Percentiles rank a stretch among this genome's conserved stretches.
phyloP scores from a whole-genome alignment of 192 early-diverging fungal species.

The Podila epicladia region DNA sequence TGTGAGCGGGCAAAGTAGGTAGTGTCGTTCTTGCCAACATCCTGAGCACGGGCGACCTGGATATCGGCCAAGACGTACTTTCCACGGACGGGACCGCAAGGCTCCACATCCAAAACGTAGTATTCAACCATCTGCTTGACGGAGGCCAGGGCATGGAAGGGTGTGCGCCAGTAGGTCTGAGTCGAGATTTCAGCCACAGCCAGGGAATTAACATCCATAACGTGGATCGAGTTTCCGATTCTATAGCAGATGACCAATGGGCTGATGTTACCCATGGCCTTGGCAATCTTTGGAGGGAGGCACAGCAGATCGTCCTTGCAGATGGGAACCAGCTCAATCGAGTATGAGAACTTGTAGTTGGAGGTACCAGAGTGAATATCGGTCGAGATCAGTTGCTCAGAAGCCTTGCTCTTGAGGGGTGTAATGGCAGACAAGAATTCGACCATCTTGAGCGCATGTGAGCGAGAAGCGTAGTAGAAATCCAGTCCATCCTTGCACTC shows the following conservation, averaged over 20 bases:
- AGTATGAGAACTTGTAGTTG: conserved; percentile 98
- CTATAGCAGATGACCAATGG: conserved; percentile 87
- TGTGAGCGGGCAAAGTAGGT: conserved; percentile 91
- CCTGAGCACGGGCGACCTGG: conserved; percentile 81
- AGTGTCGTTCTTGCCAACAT: conserved; percentile 87
- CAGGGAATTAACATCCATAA: conserved; percentile 91
- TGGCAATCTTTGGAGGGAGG: conserved; percentile 87
- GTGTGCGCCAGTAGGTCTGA: conserved; percentile 84
- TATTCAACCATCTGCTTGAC: conserved; percentile 89
- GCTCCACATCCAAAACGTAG: conserved; percentile 94
- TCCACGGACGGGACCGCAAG: conserved; percentile 77
- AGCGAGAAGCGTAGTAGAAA: conserved; percentile 92
- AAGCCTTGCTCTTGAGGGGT: conserved; percentile 86
- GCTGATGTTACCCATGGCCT: conserved; percentile 83
- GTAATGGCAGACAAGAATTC: conserved; percentile 92
- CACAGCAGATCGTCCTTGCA: conserved; percentile 97
- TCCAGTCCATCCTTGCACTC: conserved; percentile 96
- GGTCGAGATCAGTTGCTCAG: conserved; percentile 95
- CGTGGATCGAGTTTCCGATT: conserved; percentile 86
- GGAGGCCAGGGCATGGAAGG: conserved; percentile 80
- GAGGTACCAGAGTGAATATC: conserved; percentile 92
- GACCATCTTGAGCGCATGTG: conserved; percentile 94
- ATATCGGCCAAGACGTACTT: conserved; percentile 89
- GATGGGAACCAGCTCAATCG: conserved; percentile 94
- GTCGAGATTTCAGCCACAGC: conserved; percentile 76